These are phyloP conservation scores for Pichia exigua DNA, from an alignment of 805 yeast genomes.

Conservation along the genomic window DNA sequence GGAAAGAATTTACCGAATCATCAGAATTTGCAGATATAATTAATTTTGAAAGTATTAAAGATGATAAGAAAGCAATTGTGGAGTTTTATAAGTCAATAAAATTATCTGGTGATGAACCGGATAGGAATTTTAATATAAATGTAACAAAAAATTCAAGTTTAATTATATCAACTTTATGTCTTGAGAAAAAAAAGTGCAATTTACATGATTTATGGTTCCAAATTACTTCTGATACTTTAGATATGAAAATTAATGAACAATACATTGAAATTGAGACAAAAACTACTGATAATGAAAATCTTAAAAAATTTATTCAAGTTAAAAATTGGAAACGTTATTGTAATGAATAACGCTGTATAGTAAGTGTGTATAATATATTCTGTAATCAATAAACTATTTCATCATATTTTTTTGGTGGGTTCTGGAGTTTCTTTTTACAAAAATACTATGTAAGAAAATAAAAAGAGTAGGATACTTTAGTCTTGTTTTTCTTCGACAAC, in stretches of 20 bases:
- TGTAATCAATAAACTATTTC: not conserved
- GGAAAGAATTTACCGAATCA: constrained; percentile 16
- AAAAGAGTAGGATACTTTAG: not conserved
- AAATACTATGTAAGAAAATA: not conserved
- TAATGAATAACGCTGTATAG: not conserved
- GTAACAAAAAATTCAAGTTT: not conserved
- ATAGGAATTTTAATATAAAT: not conserved
- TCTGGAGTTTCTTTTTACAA: not conserved
- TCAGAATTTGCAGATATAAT: constrained; percentile 10
- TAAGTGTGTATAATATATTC: not conserved
- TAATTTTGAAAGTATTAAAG: constrained; percentile 4
- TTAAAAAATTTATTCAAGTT: constrained; percentile 29
- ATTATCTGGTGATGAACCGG: not conserved
- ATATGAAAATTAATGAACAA: constrained; percentile 25
- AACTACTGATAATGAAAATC: constrained; percentile 16
- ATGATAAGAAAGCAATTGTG: constrained; percentile 7
- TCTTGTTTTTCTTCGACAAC: constrained; percentile 6
- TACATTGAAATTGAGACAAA: constrained; percentile 16
- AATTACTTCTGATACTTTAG: constrained; percentile 30
- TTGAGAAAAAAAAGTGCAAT: constrained; percentile 48
- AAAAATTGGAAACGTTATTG: constrained; percentile 23
- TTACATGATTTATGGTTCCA: constrained; percentile 37
- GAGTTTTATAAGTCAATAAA: constrained; percentile 12
- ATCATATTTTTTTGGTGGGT: not conserved
- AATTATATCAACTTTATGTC: constrained; percentile 16